Base-by-base conservation (phyloP, 1,139 yeast genomes). In the Eremothecium gossypii region DNA sequence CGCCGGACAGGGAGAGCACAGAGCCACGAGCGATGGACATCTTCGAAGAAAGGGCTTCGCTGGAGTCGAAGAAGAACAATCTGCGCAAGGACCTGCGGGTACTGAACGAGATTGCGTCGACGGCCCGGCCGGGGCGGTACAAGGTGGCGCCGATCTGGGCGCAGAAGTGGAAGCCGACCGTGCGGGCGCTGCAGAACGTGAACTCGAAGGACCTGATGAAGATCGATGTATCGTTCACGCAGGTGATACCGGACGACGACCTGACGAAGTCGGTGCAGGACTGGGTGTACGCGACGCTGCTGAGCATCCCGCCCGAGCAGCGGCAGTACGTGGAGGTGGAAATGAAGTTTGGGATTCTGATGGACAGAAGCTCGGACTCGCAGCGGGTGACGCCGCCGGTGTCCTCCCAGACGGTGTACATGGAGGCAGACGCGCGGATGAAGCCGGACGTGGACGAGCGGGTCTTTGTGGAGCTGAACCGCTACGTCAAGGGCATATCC, bases 211-310 rank as follows among this genome's bases (percentile, higher is more conserved):
- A 58, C 42, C 23, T 37, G 9, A 49, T 57, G 12, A 55, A 58
- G 38, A 50, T 64, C 10, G 67, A 64, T 42, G 52, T 58, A 44
- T 77, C 83, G 27, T 71, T 85, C 17, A 75, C 86, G 1, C 86
- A 86, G 8, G 69, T 79, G 1, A 75, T 81, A 26, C 96, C 96
- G 1, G 82, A 84, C 40, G 86, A 85, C 51, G 91, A 86, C 52
- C 69, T 85, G 41, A 83, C 91, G 3, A 74, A 91, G 53, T 77
- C 85, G 33, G 77, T 87, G 6, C 84, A 94, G 11, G 86, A 83
- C 53, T 87, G 96, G 96, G 72, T 87, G 5, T 87, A 82, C 68
- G 89, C 94, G 27, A 82, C 83, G 49, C 70, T 86, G 43, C 70
- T 72, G 36, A 79, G 81, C 31, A 70, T 85, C 38, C 75, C 74